These are phyloP conservation scores for Trypanosoma cruzi DNA, from an alignment of 208 protist species.

Conservation along the genomic window DNA sequence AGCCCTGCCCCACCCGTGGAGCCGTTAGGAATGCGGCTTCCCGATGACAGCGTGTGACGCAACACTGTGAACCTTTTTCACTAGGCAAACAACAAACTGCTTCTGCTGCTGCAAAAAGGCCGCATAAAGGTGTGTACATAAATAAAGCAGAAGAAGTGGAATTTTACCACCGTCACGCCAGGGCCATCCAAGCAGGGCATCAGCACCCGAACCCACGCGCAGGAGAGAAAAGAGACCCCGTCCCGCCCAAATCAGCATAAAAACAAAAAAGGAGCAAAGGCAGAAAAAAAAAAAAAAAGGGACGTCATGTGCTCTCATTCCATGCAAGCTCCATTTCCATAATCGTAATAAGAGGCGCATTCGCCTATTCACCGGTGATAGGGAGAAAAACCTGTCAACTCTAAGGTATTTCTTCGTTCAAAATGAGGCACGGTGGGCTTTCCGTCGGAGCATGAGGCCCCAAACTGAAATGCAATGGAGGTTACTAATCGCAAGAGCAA, in stretches of 20 bases:
- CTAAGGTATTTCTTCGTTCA: neutral
- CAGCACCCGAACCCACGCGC: neutral
- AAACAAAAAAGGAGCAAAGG: neutral
- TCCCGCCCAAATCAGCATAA: neutral
- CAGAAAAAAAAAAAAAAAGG: neutral
- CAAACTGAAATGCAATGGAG: neutral
- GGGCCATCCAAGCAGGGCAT: neutral
- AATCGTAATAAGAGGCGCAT: too few species aligned
- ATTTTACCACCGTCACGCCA: neutral
- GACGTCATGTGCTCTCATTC: neutral
- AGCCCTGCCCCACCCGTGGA: neutral
- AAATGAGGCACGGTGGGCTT: neutral
- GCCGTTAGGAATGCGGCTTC: neutral
- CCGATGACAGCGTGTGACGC: constrained; percentile 1
- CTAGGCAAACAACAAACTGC: neutral
- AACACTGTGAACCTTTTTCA: constrained; percentile 1
- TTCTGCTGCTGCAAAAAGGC: neutral
- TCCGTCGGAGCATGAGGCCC: neutral
- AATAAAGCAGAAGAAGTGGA: neutral
- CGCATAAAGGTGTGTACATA: neutral
- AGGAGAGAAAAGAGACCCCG: neutral
- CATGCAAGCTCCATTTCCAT: too few species aligned
- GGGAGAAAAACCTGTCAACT: neutral
- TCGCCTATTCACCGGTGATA: neutral
- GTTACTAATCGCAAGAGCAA: neutral